Evolutionary conservation across 305 asterid genomes (phyloP), one percentile per base, ranked within the genome.

Genomic region (Lippia alba): DNA sequence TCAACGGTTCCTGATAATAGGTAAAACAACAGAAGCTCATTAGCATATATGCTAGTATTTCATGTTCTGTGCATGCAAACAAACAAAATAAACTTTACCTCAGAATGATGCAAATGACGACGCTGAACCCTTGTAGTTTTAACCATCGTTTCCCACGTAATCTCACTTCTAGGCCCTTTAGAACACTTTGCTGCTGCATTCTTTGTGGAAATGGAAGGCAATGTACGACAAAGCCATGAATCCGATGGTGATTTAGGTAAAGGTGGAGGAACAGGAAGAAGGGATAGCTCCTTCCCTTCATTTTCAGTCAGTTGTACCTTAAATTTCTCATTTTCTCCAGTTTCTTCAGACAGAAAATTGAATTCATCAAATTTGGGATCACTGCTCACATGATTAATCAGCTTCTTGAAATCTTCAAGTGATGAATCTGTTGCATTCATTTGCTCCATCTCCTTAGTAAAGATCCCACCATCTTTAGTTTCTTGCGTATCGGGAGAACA

Each of bases 241-340:
- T 84, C 94, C 1, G 94, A 85, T 44, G 96, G 96, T 63, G 94
- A 85, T 81, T 82, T 87, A 12, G 96, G 96, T 44, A 86, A 73
- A 62, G 96, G 96, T 14, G 96, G 96, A 32, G 96, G 94, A 62
- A 72, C 74, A 46, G 81, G 91, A 63, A 81, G 79, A 58, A 76
- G 80, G 0, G 67, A 55, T 55, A 58, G 65, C 14, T 48, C 68
- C 34, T 66, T 58, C 57, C 64, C 82, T 56, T 48, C 74, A 20
- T 32, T 64, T 34, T 50, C 72, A 0, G 62, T 36, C 34, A 40
- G 67, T 12, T 41, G 17, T 6, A 39, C 8, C n/a, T 30, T 33
- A n/a, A 39, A 39, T 10, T 61, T 68, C 65, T 12, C 61, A 71
- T 64, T 50, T 65, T 63, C 77, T 69, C 60, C 65, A 36, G 34